Evolutionary conservation across 495 filamentous ascomycete genomes (phyloP).

Genomic region (Hyphodiscus hymeniophilus): DNA sequence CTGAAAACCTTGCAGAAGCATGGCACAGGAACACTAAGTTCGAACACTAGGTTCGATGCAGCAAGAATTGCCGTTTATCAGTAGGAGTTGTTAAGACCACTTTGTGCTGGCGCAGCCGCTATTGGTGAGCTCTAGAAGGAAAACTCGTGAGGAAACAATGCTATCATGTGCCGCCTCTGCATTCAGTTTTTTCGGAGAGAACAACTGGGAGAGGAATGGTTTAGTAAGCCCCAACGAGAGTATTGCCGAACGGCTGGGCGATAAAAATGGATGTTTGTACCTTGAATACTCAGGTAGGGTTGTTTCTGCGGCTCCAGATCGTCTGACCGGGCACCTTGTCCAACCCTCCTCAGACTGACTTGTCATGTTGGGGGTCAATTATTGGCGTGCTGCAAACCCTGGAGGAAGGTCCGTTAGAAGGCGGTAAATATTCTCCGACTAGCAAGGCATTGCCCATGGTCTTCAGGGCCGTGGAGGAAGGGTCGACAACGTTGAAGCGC

Average conservation of each 20-base stretch:
- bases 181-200: background rate
- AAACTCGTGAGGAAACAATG: slow-evolving; percentile 1
- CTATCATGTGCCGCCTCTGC: slow-evolving; percentile 9
- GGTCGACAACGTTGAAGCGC: slow-evolving; percentile 11
- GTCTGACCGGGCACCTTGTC: slow-evolving; percentile 12
- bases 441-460: background rate
- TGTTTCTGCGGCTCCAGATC: slow-evolving; percentile 13
- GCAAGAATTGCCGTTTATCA: slow-evolving; percentile 14
- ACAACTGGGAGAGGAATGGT: background rate
- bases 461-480: background rate
- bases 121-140: slow-evolving; percentile 3
- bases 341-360: background rate
- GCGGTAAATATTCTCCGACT: background rate
- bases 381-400: slow-evolving; percentile 14
- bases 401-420: slow-evolving; percentile 9
- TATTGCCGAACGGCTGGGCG: background rate
- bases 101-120: background rate
- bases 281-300: background rate
- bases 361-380: slow-evolving; percentile 5
- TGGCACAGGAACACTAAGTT: background rate
- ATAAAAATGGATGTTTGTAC: background rate
- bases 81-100: too few species aligned
- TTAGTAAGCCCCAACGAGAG: background rate
- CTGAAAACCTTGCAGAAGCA: slow-evolving; percentile 5
- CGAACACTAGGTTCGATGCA: background rate